Percentiles rank a stretch among this genome's conserved stretches.
phyloP scores from a whole-genome alignment of 345 rosid genomes.

The Conringia planisiliqua region DNA sequence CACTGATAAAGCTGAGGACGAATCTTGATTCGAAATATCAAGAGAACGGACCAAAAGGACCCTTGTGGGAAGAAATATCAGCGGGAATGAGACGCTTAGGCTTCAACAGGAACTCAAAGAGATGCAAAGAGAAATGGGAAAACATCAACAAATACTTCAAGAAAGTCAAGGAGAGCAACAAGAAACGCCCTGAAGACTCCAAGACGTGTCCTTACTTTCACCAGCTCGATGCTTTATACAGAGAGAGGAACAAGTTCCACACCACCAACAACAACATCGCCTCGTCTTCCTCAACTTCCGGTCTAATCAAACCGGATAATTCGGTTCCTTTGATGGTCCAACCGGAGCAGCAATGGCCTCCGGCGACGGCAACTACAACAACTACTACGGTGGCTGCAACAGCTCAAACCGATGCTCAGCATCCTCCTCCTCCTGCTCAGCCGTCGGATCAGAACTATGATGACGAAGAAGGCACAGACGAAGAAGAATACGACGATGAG shows the following conservation, averaged over 20 bases:
- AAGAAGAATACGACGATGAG: slow-evolving; percentile 32
- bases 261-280: slow-evolving; percentile 7
- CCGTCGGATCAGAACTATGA: slow-evolving; percentile 25
- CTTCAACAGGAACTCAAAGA: slow-evolving; percentile 61
- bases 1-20: slow-evolving; percentile 46
- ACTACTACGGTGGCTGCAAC: background rate
- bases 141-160: slow-evolving; percentile 81
- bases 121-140: slow-evolving; percentile 88
- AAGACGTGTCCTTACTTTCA: slow-evolving; percentile 80
- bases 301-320: slow-evolving; percentile 41
- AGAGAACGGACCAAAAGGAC: slow-evolving; percentile 65
- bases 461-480: slow-evolving; percentile 42
- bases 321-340: slow-evolving; percentile 57
- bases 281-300: slow-evolving; percentile 24
- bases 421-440: slow-evolving; percentile 10
- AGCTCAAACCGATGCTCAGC: background rate
- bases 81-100: slow-evolving; percentile 59
- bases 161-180: slow-evolving; percentile 77
- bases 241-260: slow-evolving; percentile 44
- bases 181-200: slow-evolving; percentile 68
- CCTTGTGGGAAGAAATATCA: slow-evolving; percentile 74
- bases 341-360: slow-evolving; percentile 84
- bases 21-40: slow-evolving; percentile 44
- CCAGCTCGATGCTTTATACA: slow-evolving; percentile 63
- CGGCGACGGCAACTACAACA: background rate